Conservation (phyloP, 2,329 filamentous ascomycete genomes). For the Exophiala alcalophila region DNA sequence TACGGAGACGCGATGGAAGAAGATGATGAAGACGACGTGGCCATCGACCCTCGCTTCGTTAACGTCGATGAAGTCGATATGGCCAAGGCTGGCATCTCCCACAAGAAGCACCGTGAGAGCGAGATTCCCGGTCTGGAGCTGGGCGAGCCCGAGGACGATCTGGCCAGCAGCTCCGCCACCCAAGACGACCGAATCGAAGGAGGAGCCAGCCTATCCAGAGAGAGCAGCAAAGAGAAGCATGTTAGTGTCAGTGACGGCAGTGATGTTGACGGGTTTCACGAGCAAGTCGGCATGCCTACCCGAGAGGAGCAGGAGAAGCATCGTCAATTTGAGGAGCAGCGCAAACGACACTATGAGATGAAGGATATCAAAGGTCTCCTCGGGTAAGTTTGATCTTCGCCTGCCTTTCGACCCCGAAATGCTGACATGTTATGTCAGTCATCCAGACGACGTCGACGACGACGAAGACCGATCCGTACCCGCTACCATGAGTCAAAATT, state of each 20-base stretch:
- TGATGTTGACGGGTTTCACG: constrained; percentile 39
- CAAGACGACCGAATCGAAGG: constrained; percentile 47
- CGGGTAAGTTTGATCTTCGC: constrained; percentile 53
- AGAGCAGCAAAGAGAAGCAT: constrained; percentile 59
- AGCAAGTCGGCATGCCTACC: constrained; percentile 56
- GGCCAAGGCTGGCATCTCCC: constrained; percentile 39
- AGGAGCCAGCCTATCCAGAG: constrained; percentile 41
- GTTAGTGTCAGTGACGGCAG: constrained; percentile 73
- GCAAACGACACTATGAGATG: constrained; percentile 99
- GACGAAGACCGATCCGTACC: constrained; percentile 56
- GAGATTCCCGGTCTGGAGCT: constrained; percentile 91
- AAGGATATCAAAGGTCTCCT: constrained; percentile 84
- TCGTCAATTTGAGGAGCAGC: constrained; percentile 79
- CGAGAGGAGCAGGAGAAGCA: constrained; percentile 86
- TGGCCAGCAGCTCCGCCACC: constrained; percentile 46
- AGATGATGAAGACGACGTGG: constrained; percentile 58
- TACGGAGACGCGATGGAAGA: constrained; percentile 86
- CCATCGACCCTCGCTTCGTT: constrained; percentile 32
- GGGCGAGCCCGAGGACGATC: constrained; percentile 80
- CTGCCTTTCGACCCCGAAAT: neutral
- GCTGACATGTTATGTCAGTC: constrained; percentile 36
- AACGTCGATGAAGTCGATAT: constrained; percentile 62
- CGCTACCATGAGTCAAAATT: constrained; percentile 35
- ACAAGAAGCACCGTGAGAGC: constrained; percentile 56
- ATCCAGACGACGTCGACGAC: constrained; percentile 61